Conservation (phyloP, 495 filamentous ascomycete genomes). For the Durotheca rogersii region DNA sequence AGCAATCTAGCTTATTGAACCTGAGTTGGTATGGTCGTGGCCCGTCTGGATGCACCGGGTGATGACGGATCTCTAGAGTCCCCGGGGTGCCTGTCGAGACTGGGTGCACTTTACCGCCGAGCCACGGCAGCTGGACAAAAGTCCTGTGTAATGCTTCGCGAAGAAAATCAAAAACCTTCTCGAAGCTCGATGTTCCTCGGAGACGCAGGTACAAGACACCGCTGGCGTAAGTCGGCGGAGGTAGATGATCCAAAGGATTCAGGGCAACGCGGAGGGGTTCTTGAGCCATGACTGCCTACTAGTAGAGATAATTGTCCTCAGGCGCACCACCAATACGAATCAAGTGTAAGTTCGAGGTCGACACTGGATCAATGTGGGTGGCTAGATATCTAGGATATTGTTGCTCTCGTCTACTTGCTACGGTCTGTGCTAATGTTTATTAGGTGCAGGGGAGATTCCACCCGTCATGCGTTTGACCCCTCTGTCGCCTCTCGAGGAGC, state of each 20-base stretch:
- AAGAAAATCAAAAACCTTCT: slow-evolving; percentile 10
- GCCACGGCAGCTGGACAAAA: slow-evolving; percentile 21
- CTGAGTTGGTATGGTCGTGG: slow-evolving; percentile 13
- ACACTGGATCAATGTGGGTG: no score
- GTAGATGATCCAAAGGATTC: slow-evolving; percentile 12
- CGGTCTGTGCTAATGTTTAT: no score
- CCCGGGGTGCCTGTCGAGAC: slow-evolving; percentile 5
- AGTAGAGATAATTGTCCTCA: no score
- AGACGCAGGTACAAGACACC: slow-evolving; percentile 7
- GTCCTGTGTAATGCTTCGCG: slow-evolving; percentile 8
- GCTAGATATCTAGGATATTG: no score
- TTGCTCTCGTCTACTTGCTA: no score
- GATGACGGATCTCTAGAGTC: slow-evolving; percentile 24
- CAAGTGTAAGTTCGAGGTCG: no score
- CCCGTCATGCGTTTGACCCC: no score
- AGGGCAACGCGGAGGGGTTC: not conserved
- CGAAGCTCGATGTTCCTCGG: not conserved
- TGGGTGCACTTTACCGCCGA: slow-evolving; percentile 11
- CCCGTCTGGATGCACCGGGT: not conserved
- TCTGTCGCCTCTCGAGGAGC: no score
- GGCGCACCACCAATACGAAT: no score
- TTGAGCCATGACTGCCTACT: not conserved
- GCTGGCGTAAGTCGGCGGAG: slow-evolving; percentile 5
- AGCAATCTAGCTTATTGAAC: slow-evolving; percentile 7
- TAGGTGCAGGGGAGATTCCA: no score